Evolutionary conservation across 129 eudicot species (phyloP).

Genomic region (Pseudognaphalium luteoalbum): DNA sequence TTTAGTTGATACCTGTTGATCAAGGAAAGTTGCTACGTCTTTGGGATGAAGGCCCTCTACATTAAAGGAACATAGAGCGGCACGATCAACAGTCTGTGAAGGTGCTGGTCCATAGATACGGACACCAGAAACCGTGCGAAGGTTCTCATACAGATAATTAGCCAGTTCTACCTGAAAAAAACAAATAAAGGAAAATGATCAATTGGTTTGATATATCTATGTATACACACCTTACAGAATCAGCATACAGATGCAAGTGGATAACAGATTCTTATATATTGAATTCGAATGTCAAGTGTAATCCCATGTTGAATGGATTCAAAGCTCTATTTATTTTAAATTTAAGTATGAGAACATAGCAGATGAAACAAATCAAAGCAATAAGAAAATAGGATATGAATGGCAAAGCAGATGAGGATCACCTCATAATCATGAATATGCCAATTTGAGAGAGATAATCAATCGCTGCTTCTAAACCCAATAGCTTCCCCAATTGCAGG

Average conservation of each 20-base stretch:
- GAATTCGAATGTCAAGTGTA: not conserved
- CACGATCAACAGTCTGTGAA: conserved; percentile 65
- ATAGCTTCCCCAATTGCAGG: conserved; percentile 98
- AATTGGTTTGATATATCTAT: not conserved
- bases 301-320: not conserved
- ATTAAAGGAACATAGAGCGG: conserved; percentile 90
- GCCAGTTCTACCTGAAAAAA: conserved; percentile 69
- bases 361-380: conserved; percentile 8
- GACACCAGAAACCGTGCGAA: conserved; percentile 54
- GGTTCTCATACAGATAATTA: conserved; percentile 66
- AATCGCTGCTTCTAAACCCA: conserved; percentile 97
- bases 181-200: not conserved
- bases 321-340: not conserved
- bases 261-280: not conserved
- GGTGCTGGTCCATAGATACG: conserved; percentile 92
- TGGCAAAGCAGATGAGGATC: conserved; percentile 1
- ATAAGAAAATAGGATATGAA: not conserved
- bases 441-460: conserved; percentile 92
- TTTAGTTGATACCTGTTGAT: conserved; percentile 72
- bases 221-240: not conserved
- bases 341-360: conserved; percentile 3
- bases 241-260: not conserved
- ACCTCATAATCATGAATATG: conserved; percentile 99
- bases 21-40: conserved; percentile 88
- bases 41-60: conserved; percentile 90